Base-by-base conservation (phyloP, 768 basidiomycete species). In the Sarcomyxa edulis region DNA sequence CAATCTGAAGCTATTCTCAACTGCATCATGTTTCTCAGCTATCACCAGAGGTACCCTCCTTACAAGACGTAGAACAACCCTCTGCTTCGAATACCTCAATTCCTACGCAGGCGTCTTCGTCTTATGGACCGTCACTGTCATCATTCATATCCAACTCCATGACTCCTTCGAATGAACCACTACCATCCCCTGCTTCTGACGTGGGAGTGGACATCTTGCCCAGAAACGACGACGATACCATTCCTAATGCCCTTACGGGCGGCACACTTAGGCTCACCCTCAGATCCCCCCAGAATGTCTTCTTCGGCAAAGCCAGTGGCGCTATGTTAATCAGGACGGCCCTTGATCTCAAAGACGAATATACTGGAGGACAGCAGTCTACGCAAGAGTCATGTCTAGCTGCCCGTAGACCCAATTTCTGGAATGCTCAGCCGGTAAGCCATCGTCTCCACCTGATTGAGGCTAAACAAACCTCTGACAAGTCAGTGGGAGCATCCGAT, bases 11-110 rank as follows among this genome's bases (percentile, higher is more conserved):
- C 31, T 29, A 18, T 22, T 12, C 36, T 35, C 14, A 9, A 21
- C 18, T 20, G 14, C 11, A 39, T 40, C 39, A 10, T 47, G 25
- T 24, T 24, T n/a, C n/a, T n/a, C 54, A 68, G 49, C 56, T 75
- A 11, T 48, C 80, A 28, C 83, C 84, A 3, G 78, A 78, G 31
- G 66, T 76, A 14, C 79, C 86, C 52, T 65, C 85, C 31, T 69
- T 69, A 12, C 63, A 69, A 44, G 77, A 82, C 83, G 9, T 34
- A 68, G 68, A 53, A 45, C 58, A 50, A 31, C 58, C 60, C n/a
- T n/a, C n/a, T n/a, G n/a, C n/a, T n/a, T n/a, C n/a, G n/a, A n/a
- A n/a, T n/a, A n/a, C n/a, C n/a, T n/a, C n/a, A n/a, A n/a, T n/a
- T n/a, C n/a, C n/a, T n/a, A n/a, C n/a, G n/a, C n/a, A n/a, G n/a